These are phyloP conservation scores for Sutorius australiensis DNA, from an alignment of 768 basidiomycete species.

Conservation along the genomic window DNA sequence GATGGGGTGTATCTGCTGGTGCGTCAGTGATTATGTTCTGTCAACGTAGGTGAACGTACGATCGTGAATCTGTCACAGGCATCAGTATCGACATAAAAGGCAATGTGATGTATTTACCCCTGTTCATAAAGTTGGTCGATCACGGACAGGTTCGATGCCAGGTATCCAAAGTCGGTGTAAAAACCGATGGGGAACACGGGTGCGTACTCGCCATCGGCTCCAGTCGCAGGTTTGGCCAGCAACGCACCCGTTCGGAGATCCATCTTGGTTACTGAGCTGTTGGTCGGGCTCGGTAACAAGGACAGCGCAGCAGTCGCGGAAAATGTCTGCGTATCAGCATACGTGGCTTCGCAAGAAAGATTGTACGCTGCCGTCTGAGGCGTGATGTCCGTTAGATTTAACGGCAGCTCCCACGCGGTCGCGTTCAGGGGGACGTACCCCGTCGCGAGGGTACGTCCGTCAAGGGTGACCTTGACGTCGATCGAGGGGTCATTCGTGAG, in stretches of 20 bases:
- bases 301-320: slow-evolving; percentile 42
- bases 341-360: slow-evolving; percentile 26
- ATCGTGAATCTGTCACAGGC: slow-evolving; percentile 20
- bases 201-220: slow-evolving; percentile 46
- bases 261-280: slow-evolving; percentile 61
- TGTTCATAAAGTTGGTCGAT: slow-evolving; percentile 33
- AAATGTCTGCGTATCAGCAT: slow-evolving; percentile 41
- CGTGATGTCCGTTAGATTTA: slow-evolving; percentile 44
- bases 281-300: slow-evolving; percentile 46
- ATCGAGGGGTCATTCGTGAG: slow-evolving; percentile 28
- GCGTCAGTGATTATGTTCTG: neutral
- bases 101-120: slow-evolving; percentile 12
- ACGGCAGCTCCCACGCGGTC: slow-evolving; percentile 45
- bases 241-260: slow-evolving; percentile 57
- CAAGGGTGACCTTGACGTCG: slow-evolving; percentile 42
- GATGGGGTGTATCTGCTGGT: slow-evolving; percentile 58
- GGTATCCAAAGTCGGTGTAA: slow-evolving; percentile 42
- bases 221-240: slow-evolving; percentile 48
- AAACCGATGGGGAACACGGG: slow-evolving; percentile 48
- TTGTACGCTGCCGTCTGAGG: slow-evolving; percentile 36
- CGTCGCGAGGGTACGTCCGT: slow-evolving; percentile 41
- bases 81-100: neutral
- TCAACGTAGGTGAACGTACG: slow-evolving; percentile 23
- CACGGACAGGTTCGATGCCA: slow-evolving; percentile 19
- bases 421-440: slow-evolving; percentile 51